These are phyloP conservation scores for Clarireedia monteithiana DNA, from an alignment of 2,329 filamentous ascomycete genomes.

Conservation along the genomic window DNA sequence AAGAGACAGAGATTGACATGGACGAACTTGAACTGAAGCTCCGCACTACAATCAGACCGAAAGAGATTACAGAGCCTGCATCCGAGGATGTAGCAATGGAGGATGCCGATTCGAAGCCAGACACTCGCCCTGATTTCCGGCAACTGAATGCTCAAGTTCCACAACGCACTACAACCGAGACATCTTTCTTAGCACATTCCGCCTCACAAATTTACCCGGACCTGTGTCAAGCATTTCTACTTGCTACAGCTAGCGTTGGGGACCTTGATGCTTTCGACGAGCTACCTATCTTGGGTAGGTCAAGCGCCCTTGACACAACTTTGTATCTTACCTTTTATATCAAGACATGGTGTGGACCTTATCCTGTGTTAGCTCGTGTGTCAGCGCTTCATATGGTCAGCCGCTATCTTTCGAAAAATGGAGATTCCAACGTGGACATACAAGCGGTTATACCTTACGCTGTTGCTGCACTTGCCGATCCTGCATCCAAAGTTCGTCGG, in stretches of 20 bases:
- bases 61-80: conserved; percentile 40
- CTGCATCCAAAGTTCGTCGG: conserved; percentile 66
- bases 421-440: conserved; percentile 51
- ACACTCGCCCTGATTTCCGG: conserved; percentile 26
- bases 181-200: conserved; percentile 45
- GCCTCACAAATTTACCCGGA: conserved; percentile 48
- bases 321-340: conserved; percentile 71
- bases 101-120: conserved; percentile 28
- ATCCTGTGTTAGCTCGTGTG: conserved; percentile 59
- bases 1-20: conserved; percentile 62
- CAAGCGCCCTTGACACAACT: conserved; percentile 48
- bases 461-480: conserved; percentile 65
- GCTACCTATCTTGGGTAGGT: conserved; percentile 45
- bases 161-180: conserved; percentile 31
- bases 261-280: conserved; percentile 36
- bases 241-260: conserved; percentile 39
- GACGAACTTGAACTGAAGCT: conserved; percentile 68
- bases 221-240: conserved; percentile 51
- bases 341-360: conserved; percentile 64
- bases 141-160: conserved; percentile 23
- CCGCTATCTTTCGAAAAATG: conserved; percentile 44
- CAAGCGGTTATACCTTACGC: conserved; percentile 80
- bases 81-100: conserved; percentile 46
- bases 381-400: conserved; percentile 62
- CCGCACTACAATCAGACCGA: conserved; percentile 58